phyloP scores from a whole-genome alignment of 129 eudicot species.

The Flaveria linearis region DNA sequence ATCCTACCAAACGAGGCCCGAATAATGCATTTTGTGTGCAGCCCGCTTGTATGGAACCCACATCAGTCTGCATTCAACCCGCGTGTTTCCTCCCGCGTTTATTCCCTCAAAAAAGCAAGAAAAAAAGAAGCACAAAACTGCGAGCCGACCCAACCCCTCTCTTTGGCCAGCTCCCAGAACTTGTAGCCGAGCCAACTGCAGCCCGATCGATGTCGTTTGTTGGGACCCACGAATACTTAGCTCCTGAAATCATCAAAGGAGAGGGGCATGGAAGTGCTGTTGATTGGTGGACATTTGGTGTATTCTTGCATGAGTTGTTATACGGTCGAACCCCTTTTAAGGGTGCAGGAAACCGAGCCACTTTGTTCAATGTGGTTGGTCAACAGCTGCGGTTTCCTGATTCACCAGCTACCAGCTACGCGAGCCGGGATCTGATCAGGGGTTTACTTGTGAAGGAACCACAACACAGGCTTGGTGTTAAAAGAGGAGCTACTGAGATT shows the following conservation, averaged over 20 bases:
- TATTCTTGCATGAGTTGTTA: constrained; percentile 69
- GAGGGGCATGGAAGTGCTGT: constrained; percentile 94
- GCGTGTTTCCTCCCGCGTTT: constrained; percentile 74
- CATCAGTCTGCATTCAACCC: constrained; percentile 74
- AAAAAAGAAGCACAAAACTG: constrained; percentile 45
- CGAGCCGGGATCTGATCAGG: constrained; percentile 66
- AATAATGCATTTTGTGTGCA: constrained; percentile 64
- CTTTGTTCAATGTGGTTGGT: constrained; percentile 79
- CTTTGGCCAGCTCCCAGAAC: constrained; percentile 59
- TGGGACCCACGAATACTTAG: constrained; percentile 87
- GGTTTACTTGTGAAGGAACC: constrained; percentile 86
- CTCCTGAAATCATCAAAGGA: constrained; percentile 83
- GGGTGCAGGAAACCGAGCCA: constrained; percentile 85
- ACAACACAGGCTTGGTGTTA: constrained; percentile 71
- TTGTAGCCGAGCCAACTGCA: constrained; percentile 77
- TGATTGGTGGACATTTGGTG: constrained; percentile 94
- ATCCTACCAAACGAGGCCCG: constrained; percentile 53
- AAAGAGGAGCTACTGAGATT: constrained; percentile 82
- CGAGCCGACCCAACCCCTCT: constrained; percentile 39
- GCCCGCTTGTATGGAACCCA: constrained; percentile 76
- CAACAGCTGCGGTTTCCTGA: constrained; percentile 77
- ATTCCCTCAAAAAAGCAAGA: constrained; percentile 66
- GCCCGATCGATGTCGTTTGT: constrained; percentile 95
- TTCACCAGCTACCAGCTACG: constrained; percentile 71
- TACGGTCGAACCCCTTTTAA: constrained; percentile 86